These are phyloP conservation scores for Pythium sukuiense DNA, from an alignment of 352 stramenopile genomes.

Conservation along the genomic window DNA sequence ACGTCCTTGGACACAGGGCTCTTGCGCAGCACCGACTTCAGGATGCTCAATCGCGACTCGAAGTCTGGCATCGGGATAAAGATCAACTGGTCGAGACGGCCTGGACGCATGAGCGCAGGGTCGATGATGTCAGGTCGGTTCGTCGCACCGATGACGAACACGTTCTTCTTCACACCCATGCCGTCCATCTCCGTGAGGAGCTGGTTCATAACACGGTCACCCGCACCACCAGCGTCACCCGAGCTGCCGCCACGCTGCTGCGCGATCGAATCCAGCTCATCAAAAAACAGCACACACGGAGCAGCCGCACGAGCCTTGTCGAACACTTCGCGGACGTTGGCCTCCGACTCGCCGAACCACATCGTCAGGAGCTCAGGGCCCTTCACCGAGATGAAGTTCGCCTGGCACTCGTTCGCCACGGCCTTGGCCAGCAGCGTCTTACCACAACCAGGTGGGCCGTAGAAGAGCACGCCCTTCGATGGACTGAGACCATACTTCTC, in stretches of 20 bases:
- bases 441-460: constrained; percentile 99
- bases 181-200: constrained; percentile 99
- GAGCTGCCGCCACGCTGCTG: constrained; percentile 93
- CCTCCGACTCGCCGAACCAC: constrained; percentile 99
- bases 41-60: constrained; percentile 94
- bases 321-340: constrained; percentile 99
- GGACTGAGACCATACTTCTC: constrained; percentile 96
- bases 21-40: constrained; percentile 97
- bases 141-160: constrained; percentile 97
- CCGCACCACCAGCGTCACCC: constrained; percentile 96
- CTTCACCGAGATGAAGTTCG: constrained; percentile 99
- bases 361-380: constrained; percentile 99
- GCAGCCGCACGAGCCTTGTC: constrained; percentile 97
- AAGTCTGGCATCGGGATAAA: constrained; percentile 98
- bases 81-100: constrained; percentile 94
- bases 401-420: constrained; percentile 99
- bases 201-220: constrained; percentile 99
- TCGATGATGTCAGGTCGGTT: constrained; percentile 98
- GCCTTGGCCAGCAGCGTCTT: too few species aligned
- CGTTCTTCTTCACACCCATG: constrained; percentile 98
- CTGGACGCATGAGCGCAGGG: constrained; percentile 95
- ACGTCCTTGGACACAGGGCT: constrained; percentile 97
- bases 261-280: constrained; percentile 99
- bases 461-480: constrained; percentile 99
- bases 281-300: constrained; percentile 99